These are phyloP conservation scores for Hypholoma sublateritium DNA, from an alignment of 768 basidiomycete species.

Conservation along the genomic window DNA sequence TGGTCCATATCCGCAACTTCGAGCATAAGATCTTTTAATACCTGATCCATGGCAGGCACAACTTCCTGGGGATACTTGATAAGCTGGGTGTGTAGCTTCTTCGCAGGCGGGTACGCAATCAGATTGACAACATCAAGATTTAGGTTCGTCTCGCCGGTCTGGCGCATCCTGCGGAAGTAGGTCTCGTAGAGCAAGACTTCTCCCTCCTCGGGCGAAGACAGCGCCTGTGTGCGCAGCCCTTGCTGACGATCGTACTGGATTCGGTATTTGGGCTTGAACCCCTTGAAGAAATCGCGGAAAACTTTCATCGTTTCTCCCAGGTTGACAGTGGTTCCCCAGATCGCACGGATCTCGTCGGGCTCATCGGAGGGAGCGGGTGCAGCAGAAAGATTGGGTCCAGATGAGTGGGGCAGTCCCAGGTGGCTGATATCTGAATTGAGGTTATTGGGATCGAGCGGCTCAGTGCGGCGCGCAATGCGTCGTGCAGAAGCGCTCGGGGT, in stretches of 20 bases:
- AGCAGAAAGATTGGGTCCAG: conserved; percentile 51
- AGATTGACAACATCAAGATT: conserved; percentile 90
- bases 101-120: conserved; percentile 79
- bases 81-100: conserved; percentile 82
- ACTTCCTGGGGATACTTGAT: conserved; percentile 96
- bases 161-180: conserved; percentile 83
- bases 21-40: conserved; percentile 90
- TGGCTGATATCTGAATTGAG: conserved; percentile 59
- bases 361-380: conserved; percentile 64
- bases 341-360: conserved; percentile 84
- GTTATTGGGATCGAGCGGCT: conserved; percentile 37
- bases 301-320: conserved; percentile 88
- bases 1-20: conserved; percentile 84
- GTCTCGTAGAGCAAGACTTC: conserved; percentile 74
- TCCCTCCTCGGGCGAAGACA: conserved; percentile 63
- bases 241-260: conserved; percentile 66
- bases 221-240: conserved; percentile 48
- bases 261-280: conserved; percentile 93
- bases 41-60: conserved; percentile 95
- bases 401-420: conserved; percentile 57
- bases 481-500: conserved; percentile 46
- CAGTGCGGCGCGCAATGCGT: conserved; percentile 34
- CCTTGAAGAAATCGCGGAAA: conserved; percentile 85
- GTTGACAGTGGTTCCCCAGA: conserved; percentile 98
- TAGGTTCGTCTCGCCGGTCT: conserved; percentile 89